phyloP scores from a whole-genome alignment of 805 yeast genomes.

The Blastobotrys chiropterorum region DNA sequence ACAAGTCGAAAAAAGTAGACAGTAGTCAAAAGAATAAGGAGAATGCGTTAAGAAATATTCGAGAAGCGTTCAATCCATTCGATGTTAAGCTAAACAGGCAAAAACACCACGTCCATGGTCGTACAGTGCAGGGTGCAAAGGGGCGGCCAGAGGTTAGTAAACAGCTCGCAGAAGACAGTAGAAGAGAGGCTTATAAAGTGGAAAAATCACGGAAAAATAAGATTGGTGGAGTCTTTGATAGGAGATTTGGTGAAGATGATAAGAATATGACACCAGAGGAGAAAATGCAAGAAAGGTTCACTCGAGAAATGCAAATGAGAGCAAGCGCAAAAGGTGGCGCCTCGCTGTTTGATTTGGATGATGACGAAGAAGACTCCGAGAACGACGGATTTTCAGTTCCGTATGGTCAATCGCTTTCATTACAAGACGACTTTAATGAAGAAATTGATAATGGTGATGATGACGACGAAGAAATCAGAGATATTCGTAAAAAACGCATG shows the following conservation, averaged over 20 bases:
- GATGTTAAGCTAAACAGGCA: slow-evolving; percentile 66
- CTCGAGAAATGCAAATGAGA: slow-evolving; percentile 72
- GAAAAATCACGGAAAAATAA: slow-evolving; percentile 56
- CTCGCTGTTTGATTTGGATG: slow-evolving; percentile 69
- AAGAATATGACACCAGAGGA: slow-evolving; percentile 72
- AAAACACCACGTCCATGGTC: slow-evolving; percentile 46
- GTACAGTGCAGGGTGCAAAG: slow-evolving; percentile 41
- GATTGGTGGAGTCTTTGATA: slow-evolving; percentile 73
- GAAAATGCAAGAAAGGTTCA: slow-evolving; percentile 90
- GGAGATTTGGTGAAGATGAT: slow-evolving; percentile 88
- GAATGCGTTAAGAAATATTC: slow-evolving; percentile 49
- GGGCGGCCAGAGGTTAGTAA: slow-evolving; percentile 68
- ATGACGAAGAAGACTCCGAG: slow-evolving; percentile 40
- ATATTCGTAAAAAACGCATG: slow-evolving; percentile 8
- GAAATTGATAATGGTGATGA: slow-evolving; percentile 34
- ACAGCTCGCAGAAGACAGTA: slow-evolving; percentile 56
- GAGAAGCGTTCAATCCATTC: slow-evolving; percentile 86
- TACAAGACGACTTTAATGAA: slow-evolving; percentile 51
- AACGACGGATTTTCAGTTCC: slow-evolving; percentile 79
- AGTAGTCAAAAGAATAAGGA: no score
- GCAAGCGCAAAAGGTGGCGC: no score
- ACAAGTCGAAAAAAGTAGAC: slow-evolving; percentile 53
- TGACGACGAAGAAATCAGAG: slow-evolving; percentile 24
- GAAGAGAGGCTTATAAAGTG: slow-evolving; percentile 57
- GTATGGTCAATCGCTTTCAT: slow-evolving; percentile 63